Evolutionary conservation across 768 basidiomycete species (phyloP).

Genomic region (Crassisporium funariophilum): DNA sequence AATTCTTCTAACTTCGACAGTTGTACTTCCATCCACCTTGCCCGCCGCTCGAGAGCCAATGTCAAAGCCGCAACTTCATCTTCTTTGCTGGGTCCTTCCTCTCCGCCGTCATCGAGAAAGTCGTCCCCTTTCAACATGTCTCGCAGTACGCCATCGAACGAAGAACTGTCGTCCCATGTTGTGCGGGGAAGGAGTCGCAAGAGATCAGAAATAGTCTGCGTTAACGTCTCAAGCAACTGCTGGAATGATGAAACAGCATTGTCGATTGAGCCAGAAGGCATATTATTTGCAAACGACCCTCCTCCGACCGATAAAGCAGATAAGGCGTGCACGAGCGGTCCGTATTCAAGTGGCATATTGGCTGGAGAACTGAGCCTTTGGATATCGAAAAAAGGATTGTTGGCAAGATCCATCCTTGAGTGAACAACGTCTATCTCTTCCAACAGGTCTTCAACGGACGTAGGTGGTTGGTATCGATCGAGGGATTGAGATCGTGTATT

Average conservation of each 20-base stretch:
- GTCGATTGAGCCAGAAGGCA: slow-evolving; percentile 88
- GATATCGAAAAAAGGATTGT: slow-evolving; percentile 76
- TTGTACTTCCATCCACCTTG: slow-evolving; percentile 92
- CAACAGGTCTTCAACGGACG: slow-evolving; percentile 64
- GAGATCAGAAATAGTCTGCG: slow-evolving; percentile 87
- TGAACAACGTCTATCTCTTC: slow-evolving; percentile 65
- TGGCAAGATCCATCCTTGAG: slow-evolving; percentile 64
- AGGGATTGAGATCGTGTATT: slow-evolving; percentile 65
- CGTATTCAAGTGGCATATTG: slow-evolving; percentile 82
- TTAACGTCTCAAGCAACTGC: slow-evolving; percentile 83
- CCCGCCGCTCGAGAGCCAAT: slow-evolving; percentile 82
- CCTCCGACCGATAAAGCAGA: slow-evolving; percentile 86
- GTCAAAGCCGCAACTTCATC: slow-evolving; percentile 87
- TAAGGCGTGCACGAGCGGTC: slow-evolving; percentile 81
- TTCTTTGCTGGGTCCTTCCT: slow-evolving; percentile 65
- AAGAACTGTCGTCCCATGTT: slow-evolving; percentile 89
- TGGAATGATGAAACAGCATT: slow-evolving; percentile 90
- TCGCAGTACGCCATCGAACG: slow-evolving; percentile 81
- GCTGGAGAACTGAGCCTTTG: slow-evolving; percentile 73
- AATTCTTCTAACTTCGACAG: slow-evolving; percentile 86
- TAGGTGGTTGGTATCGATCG: slow-evolving; percentile 47
- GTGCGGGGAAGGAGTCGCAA: slow-evolving; percentile 83
- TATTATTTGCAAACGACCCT: slow-evolving; percentile 79
- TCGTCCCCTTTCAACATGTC: slow-evolving; percentile 91
- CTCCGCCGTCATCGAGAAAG: slow-evolving; percentile 74